Percentiles rank a stretch among this genome's conserved stretches.
phyloP scores from a whole-genome alignment of 2,329 filamentous ascomycete genomes.

The Sclerotinia minor region DNA sequence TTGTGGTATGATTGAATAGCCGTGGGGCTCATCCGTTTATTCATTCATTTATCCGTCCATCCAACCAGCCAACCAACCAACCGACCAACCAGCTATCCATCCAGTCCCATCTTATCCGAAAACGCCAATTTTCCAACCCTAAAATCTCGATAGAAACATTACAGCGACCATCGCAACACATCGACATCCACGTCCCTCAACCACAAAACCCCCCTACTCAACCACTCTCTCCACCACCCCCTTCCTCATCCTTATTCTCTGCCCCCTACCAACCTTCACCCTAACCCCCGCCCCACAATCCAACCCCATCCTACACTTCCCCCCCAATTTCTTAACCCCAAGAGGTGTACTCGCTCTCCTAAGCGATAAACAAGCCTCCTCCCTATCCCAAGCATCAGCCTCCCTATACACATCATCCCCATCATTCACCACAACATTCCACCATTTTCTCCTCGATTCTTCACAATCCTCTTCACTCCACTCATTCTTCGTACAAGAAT shows the following conservation, averaged over 20 bases:
- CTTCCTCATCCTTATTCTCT: slow-evolving; percentile 22
- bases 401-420: slow-evolving; percentile 16
- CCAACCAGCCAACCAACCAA: too few relatives aligned
- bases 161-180: not conserved
- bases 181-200: too few relatives aligned
- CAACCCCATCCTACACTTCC: slow-evolving; percentile 9
- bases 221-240: not conserved
- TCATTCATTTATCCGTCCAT: not conserved
- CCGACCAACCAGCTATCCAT: too few relatives aligned
- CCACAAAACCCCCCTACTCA: not conserved
- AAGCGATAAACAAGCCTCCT: not conserved
- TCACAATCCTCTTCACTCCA: not conserved
- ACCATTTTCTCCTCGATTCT: slow-evolving; percentile 13
- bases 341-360: slow-evolving; percentile 18
- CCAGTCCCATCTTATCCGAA: not conserved
- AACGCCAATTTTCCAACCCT: slow-evolving; percentile 16
- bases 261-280: slow-evolving; percentile 4
- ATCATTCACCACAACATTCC: slow-evolving; percentile 18
- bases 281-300: not conserved
- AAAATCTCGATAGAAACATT: not conserved
- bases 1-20: not conserved
- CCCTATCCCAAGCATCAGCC: not conserved
- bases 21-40: not conserved
- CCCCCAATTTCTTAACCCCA: slow-evolving; percentile 17
- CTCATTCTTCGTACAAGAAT: not conserved